phyloP scores from a whole-genome alignment of 192 early-diverging fungal species.

The Gonapodya prolifera region DNA sequence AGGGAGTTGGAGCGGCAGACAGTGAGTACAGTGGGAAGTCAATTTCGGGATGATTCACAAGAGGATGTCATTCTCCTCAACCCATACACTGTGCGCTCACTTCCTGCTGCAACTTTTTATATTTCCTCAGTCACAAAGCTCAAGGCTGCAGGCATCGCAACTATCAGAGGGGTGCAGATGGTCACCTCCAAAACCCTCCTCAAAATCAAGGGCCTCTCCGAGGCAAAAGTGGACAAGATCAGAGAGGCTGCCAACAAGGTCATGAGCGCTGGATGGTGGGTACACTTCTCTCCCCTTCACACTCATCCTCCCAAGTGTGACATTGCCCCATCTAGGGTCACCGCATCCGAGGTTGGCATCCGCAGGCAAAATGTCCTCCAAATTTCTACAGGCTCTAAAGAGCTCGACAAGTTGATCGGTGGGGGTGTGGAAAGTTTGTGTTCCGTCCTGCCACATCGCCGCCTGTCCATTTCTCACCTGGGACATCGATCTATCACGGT shows the following conservation, averaged over 20 bases:
- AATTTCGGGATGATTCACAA: too few species aligned
- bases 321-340: slow-evolving; percentile 55
- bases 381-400: slow-evolving; percentile 63
- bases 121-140: too few species aligned
- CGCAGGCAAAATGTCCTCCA: slow-evolving; percentile 45
- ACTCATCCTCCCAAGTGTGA: slow-evolving; percentile 40
- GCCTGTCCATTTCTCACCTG: too few species aligned
- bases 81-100: too few species aligned
- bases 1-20: too few species aligned
- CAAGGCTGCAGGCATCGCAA: slow-evolving; percentile 60
- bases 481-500: too few species aligned
- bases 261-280: not conserved
- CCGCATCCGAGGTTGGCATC: slow-evolving; percentile 39
- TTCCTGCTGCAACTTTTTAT: too few species aligned
- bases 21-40: too few species aligned
- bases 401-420: slow-evolving; percentile 64
- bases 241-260: slow-evolving; percentile 38
- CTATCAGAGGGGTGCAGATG: slow-evolving; percentile 68
- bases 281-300: slow-evolving; percentile 9
- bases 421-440: too few species aligned
- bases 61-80: too few species aligned
- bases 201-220: slow-evolving; percentile 71
- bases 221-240: slow-evolving; percentile 76
- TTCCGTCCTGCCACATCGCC: too few species aligned
- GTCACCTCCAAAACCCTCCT: slow-evolving; percentile 44